These are phyloP conservation scores for Podaxis sp. DNA, from an alignment of 768 basidiomycete species.

Conservation along the genomic window DNA sequence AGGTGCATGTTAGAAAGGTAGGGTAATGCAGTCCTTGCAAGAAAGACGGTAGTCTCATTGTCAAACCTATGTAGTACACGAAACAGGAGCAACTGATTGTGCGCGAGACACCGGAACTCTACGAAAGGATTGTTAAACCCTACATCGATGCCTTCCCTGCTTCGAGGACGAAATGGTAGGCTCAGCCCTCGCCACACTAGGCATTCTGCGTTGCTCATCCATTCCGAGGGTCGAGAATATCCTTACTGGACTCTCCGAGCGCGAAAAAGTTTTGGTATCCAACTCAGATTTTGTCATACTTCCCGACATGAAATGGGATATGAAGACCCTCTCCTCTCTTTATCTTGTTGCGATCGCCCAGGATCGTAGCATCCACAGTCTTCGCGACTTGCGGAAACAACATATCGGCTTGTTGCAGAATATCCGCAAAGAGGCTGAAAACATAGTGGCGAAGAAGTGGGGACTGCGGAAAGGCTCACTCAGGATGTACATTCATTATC, in stretches of 20 bases:
- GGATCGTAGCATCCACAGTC: slow-evolving; percentile 54
- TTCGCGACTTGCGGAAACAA: slow-evolving; percentile 66
- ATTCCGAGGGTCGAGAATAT: slow-evolving; percentile 78
- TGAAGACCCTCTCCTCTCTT: slow-evolving; percentile 63
- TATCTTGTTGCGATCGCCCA: slow-evolving; percentile 82
- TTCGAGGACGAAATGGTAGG: slow-evolving; percentile 77
- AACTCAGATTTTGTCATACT: slow-evolving; percentile 69
- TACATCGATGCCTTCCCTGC: slow-evolving; percentile 76
- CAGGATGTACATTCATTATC: slow-evolving; percentile 89
- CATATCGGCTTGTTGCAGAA: slow-evolving; percentile 67
- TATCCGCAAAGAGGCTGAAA: slow-evolving; percentile 54
- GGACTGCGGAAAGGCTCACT: slow-evolving; percentile 57
- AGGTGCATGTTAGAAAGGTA: slow-evolving; percentile 84
- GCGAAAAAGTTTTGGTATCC: slow-evolving; percentile 64
- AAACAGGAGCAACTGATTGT: slow-evolving; percentile 70
- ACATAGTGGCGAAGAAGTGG: slow-evolving; percentile 59
- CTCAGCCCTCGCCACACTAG: background rate
- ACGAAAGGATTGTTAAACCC: slow-evolving; percentile 64
- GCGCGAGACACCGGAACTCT: slow-evolving; percentile 78
- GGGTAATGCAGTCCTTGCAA: background rate
- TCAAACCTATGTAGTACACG: slow-evolving; percentile 52
- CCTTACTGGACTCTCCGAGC: slow-evolving; percentile 70
- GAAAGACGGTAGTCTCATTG: background rate
- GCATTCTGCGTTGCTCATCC: background rate
- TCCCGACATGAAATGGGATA: slow-evolving; percentile 98